Base-by-base conservation (phyloP, 441 rosid genomes). In the Melastoma candidum region DNA sequence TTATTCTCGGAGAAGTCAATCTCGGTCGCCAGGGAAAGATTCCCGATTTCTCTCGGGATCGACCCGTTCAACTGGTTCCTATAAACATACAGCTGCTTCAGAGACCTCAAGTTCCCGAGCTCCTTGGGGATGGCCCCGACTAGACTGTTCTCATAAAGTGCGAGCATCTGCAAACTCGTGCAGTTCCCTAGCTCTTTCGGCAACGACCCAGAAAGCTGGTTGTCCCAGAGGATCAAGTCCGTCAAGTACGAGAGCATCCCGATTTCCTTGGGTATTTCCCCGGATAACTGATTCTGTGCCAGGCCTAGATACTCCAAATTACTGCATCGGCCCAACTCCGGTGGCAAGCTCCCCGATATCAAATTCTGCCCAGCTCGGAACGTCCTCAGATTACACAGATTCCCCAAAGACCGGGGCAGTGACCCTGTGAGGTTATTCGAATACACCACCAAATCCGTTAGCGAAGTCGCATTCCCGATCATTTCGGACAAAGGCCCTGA, bases 171-270 rank as follows among this genome's bases (percentile, higher is more conserved):
- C 44, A 60, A 53, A 9, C 26, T 27, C 4, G 58, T 60, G 12
- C 64, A 60, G 52, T 52, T 52, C 26, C 64, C 57, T 44, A 60
- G 47, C 64, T 52, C 64, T 11, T 48, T 32, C 7, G 64, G 64
- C 57, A 60, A 53, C 50, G 45, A 8, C 51, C 64, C 64, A 1
- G 64, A 60, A 36, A 60, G 45, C 51, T 60, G 58, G 48, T 60
- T 60, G 12, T 36, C 64, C 64, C 57, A 52, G 3, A 60, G 64
- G 14, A 60, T 46, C 57, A 60, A 46, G 3, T 45, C 36, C 1
- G 52, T 46, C 64, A 60, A 36, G 51, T 1, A 29, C 32, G 6
- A 26, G 32, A 60, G 64, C 52, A 39, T 46, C 44, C 64, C 64
- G 12, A 60, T 49, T 53, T 60, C 64, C 24, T 3, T 52, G 2